These are phyloP conservation scores for Aspergillus spinulosporus DNA, from an alignment of 2,329 filamentous ascomycete species.

Conservation along the genomic window DNA sequence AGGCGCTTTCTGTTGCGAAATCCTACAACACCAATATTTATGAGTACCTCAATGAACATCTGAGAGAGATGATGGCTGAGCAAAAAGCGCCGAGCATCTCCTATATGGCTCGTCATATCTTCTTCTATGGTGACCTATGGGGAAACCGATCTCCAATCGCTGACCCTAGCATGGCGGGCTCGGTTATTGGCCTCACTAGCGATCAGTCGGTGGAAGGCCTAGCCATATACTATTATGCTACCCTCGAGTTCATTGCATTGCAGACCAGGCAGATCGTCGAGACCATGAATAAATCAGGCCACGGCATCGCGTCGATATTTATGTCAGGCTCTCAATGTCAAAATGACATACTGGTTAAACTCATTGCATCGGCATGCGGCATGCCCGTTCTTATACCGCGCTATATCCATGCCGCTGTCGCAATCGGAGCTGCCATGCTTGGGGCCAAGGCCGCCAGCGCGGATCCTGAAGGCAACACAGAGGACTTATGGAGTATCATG, in stretches of 20 bases:
- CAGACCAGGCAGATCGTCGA: conserved; percentile 96
- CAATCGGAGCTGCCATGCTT: conserved; percentile 97
- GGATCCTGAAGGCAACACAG: conserved; percentile 72
- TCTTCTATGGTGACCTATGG: conserved; percentile 98
- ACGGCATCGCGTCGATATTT: conserved; percentile 89
- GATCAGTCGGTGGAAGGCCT: conserved; percentile 86
- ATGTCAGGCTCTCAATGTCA: conserved; percentile 99
- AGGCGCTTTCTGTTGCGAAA: conserved; percentile 75
- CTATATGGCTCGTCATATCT: conserved; percentile 88
- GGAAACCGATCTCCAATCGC: conserved; percentile 94
- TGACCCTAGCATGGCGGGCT: conserved; percentile 88
- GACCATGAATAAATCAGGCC: conserved; percentile 86
- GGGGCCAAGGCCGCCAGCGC: conserved; percentile 94
- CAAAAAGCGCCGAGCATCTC: conserved; percentile 72
- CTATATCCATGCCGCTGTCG: conserved; percentile 93
- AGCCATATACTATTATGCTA: conserved; percentile 89
- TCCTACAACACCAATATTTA: conserved; percentile 87
- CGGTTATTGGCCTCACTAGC: conserved; percentile 79
- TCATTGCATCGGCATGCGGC: conserved; percentile 85
- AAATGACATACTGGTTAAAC: conserved; percentile 85
- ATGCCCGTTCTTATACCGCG: conserved; percentile 92
- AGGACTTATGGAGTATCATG: conserved; percentile 95
- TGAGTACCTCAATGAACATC: conserved; percentile 87
- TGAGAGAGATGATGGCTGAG: conserved; percentile 72
- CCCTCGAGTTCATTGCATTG: conserved; percentile 97